Evolutionary conservation across 139 green algal genomes (phyloP), one percentile per base, ranked within the genome.

Genomic region (Auxenochlorella protothecoides): DNA sequence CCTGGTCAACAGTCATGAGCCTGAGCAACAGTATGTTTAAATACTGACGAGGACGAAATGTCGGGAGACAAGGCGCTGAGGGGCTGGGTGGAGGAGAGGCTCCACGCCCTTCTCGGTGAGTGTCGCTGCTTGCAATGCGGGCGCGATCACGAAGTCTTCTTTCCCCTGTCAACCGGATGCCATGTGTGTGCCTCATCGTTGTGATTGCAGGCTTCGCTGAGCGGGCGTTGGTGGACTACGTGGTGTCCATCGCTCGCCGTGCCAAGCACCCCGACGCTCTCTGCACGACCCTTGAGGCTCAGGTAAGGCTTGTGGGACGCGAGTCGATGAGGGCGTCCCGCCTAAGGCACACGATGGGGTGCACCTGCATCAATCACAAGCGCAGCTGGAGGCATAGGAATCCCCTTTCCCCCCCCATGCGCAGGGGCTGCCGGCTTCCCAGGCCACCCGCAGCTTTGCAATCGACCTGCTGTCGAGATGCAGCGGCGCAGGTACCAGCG

Each of bases 41-140:
- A 69, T 14, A 68, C 6, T 67, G 63, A 70, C 9, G 15, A 10
- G 55, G 55, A 57, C 13, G 60, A 69, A 11, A 15, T 15, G 5
- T 55, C 6, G 65, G 6, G 44, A 69, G 66, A 76, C 59, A 84
- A 82, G 59, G 64, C 65, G 16, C 65, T 85, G 51, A 27, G 78
- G 16, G 55, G 55, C 10, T 96, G 91, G 91, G 87, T 96, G 0
- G 78, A 85, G 53, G 87, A 92, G 70, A 75, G 85, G 65, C 80
- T 96, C 3, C 84, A 92, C 66, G 76, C 74, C 0, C 78, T 95
- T 5, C 63, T 94, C 5, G 90, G 89, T 89, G 63, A 51, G 80
- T 66, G 14, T 51, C 12, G 63, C 12, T 10, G 63, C 14, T 67
- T 67, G 14, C 63, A 27, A 27, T n/a, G 10, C 14, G 6, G 14